Evolutionary conservation across 202 grass and related monocot genomes (phyloP), one percentile per base, ranked within the genome.

Genomic region (Digitaria exilis): DNA sequence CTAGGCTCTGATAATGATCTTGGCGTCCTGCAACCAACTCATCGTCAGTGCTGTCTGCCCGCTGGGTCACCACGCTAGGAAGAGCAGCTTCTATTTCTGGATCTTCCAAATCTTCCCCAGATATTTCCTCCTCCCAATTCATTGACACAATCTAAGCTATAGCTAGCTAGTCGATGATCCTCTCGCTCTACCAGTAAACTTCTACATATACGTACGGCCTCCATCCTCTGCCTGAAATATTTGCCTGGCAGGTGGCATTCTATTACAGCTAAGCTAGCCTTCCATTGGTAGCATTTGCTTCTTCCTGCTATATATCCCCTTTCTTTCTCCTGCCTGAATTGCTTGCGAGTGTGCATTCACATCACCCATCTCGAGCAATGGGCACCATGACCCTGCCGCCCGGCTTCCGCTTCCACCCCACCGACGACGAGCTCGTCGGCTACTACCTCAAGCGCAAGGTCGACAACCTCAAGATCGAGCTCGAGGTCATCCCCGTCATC

Each of bases 381-480:
- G 84, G 80, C 1, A 50, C 84, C 32, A 92, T 89, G 76, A 78
- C 61, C n/a, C 78, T 98, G 65, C 96, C 96, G 4, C 96, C 96
- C 0, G 96, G 96, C 2, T 98, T 98, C 85, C 93, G 96, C 11
- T 98, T 98, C 87, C 95, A 95, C 80, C 95, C 95, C 1, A 98
- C 92, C 1, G 95, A 98, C 41, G 90, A 95, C 76, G 95, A 98
- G 61, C 55, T 98, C 57, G 86, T 98, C 22, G 90, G 92, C 16
- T 95, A 98, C 80, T 98, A 98, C 69, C 91, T 98, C 69, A 98
- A 98, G 80, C 80, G 95, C 69, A 95, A 93, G 69, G 89, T 88
- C 28, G 90, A 95, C 62, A 90, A 80, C 22, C 82, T 98, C 73
- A 80, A 91, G 55, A 93, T 98, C 15, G 95, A 98, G 52, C 87